A percentile compares a stretch with the other conserved stretches of the same genome.
phyloP scores from a whole-genome alignment of 169 alveolate genomes.

The Cryptosporidium parvum region DNA sequence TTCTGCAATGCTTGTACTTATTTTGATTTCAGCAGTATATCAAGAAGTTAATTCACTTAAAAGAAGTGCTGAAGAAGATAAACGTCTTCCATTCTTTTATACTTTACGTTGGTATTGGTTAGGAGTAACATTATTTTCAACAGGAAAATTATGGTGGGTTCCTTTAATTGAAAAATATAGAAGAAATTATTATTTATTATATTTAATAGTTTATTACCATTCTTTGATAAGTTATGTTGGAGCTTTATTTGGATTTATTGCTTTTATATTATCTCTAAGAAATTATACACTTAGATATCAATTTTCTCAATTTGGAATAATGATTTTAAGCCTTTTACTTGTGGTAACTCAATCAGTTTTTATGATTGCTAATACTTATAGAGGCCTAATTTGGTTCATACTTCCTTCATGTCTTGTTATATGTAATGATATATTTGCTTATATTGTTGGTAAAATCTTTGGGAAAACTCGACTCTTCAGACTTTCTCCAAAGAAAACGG shows the following conservation, averaged over 20 bases:
- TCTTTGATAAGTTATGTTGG: slow-evolving; percentile 87
- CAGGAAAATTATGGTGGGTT: slow-evolving; percentile 79
- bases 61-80: slow-evolving; percentile 83
- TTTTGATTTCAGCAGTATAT: slow-evolving; percentile 78
- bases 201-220: slow-evolving; percentile 88
- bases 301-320: slow-evolving; percentile 92
- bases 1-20: slow-evolving; percentile 86
- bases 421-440: slow-evolving; percentile 95
- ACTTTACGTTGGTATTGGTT: slow-evolving; percentile 86
- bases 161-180: slow-evolving; percentile 76
- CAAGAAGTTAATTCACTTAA: slow-evolving; percentile 83
- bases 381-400: slow-evolving; percentile 96
- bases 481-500: slow-evolving; percentile 98
- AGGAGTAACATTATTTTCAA: slow-evolving; percentile 79
- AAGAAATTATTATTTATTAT: slow-evolving; percentile 68
- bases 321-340: slow-evolving; percentile 83
- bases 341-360: slow-evolving; percentile 86
- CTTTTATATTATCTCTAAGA: slow-evolving; percentile 91
- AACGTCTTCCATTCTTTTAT: slow-evolving; percentile 81
- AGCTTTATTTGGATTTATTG: slow-evolving; percentile 90
- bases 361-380: slow-evolving; percentile 91
- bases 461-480: slow-evolving; percentile 94
- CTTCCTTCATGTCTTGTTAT: slow-evolving; percentile 94
- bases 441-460: slow-evolving; percentile 93
- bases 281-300: slow-evolving; percentile 92